phyloP scores from a whole-genome alignment of 2,329 filamentous ascomycete species.

The Albifimbria verrucaria region DNA sequence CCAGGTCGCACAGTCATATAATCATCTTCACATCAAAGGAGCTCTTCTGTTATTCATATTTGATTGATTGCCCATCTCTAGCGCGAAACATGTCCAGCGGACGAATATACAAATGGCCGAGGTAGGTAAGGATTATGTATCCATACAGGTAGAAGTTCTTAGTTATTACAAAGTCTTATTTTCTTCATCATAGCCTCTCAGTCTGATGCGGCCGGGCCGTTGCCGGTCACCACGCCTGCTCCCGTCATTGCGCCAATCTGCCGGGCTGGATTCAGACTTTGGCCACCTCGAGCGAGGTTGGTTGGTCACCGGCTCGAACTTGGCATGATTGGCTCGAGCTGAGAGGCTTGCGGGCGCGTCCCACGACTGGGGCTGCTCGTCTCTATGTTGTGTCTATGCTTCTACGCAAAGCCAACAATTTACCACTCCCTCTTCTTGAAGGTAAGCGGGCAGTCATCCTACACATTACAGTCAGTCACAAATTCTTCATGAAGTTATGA shows the following conservation, averaged over 20 bases:
- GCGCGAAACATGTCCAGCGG: background rate
- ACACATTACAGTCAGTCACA: slow-evolving; percentile 18
- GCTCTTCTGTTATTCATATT: background rate
- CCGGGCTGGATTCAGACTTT: too few species aligned
- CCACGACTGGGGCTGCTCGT: too few species aligned
- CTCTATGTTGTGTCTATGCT: background rate
- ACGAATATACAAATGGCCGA: background rate
- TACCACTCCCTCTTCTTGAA: slow-evolving; percentile 58
- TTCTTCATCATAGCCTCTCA: background rate
- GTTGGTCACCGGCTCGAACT: too few species aligned
- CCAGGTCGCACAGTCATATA: too few species aligned
- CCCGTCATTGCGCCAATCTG: too few species aligned
- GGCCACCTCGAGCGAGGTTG: too few species aligned
- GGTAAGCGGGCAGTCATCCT: slow-evolving; percentile 82
- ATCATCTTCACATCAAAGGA: too few species aligned
- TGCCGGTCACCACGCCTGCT: background rate
- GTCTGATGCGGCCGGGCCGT: background rate
- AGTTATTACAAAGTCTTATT: background rate
- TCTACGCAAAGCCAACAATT: slow-evolving; percentile 1
- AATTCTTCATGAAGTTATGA: too few species aligned
- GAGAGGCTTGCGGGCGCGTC: too few species aligned
- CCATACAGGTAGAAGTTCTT: background rate
- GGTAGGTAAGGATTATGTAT: background rate
- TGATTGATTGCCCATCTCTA: background rate
- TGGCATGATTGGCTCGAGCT: background rate